Evolutionary conservation across 2,329 filamentous ascomycete genomes (phyloP).

Genomic region (Aspergillus felis): DNA sequence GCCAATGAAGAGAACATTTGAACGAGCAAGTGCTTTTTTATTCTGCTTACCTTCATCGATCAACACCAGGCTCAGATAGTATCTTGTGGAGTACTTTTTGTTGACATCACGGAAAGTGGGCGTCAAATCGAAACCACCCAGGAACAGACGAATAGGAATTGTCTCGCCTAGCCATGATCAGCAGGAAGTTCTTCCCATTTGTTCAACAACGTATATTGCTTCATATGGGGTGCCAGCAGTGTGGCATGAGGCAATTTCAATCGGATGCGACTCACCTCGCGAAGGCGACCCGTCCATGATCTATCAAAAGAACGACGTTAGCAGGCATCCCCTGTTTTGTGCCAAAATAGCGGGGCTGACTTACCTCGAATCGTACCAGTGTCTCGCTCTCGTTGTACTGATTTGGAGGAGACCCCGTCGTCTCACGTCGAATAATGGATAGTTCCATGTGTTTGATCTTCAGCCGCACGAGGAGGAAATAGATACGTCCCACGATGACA

Average conservation of each 20-base stretch:
- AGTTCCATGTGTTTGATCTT: conserved; percentile 99
- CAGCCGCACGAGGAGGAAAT: conserved; percentile 91
- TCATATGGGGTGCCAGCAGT: not conserved
- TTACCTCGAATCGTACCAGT: conserved; percentile 87
- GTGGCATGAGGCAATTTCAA: not conserved
- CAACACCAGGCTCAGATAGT: conserved; percentile 92
- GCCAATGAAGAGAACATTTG: not conserved
- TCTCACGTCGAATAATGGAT: conserved; percentile 94
- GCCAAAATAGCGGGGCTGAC: conserved; percentile 15
- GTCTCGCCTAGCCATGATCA: conserved; percentile 61
- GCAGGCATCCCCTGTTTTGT: conserved; percentile 3
- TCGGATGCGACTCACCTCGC: conserved; percentile 58
- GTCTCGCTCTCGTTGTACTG: conserved; percentile 99
- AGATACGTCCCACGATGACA: conserved; percentile 97
- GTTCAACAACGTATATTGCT: not conserved
- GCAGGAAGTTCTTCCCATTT: conserved; percentile 7
- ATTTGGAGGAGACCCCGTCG: conserved; percentile 91
- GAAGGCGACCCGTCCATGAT: conserved; percentile 99
- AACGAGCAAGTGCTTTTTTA: conserved; percentile 1
- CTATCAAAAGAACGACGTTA: conserved; percentile 39
- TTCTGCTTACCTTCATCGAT: conserved; percentile 75
- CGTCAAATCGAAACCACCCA: conserved; percentile 94
- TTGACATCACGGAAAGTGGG: conserved; percentile 99
- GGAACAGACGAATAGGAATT: conserved; percentile 93
- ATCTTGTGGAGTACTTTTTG: conserved; percentile 98